Evolutionary conservation across 164 flowering plant genomes (phyloP), one percentile per base, ranked within the genome.

Genomic region (Vitis rupestris): DNA sequence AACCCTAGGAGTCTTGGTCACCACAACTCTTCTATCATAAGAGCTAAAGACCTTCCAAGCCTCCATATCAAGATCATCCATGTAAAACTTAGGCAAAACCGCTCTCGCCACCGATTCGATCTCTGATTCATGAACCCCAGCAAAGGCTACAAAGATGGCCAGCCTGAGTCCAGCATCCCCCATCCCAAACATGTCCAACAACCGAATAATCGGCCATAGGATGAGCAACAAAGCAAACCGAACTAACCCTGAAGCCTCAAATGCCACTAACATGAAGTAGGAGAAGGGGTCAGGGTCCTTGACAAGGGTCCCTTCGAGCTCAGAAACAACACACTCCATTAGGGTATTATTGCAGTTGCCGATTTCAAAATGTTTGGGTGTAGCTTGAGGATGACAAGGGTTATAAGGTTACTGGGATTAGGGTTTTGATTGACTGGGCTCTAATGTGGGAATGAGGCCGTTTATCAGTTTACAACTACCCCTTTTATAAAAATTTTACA

Each of bases 261-360:
- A 96, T 0, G 97, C 98, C 15, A 93, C 84, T 15, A 96, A 73
- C 99, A 96, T 93, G 90, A 89, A 96, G 85, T 91, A 96, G 16
- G 94, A 83, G 72, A 93, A 93, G 0, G 89, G 82, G 68, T 91
- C 87, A 0, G 79, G 75, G 60, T 86, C 77, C 57, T 80, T 91
- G 37, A 94, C 67, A 13, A 94, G 84, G 0, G 85, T 75, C 2
- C 99, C 98, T 79, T 94, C 98, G 0, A 94, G 79, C 79, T 91
- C 96, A 0, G 92, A 84, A 27, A 85, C 87, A 14, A 94, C 87
- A 0, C 89, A 79, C 60, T 78, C 80, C 84, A 68, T 74, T 66
- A 7, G 14, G 8, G 61, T 1, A 31, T 13, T 53, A 19, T 31
- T n/a, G 44, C 44, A 37, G 44, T 70, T 56, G 6, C 10, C 15